Evolutionary conservation across 805 yeast species (phyloP).

Genomic region (Hanseniaspora vineae): DNA sequence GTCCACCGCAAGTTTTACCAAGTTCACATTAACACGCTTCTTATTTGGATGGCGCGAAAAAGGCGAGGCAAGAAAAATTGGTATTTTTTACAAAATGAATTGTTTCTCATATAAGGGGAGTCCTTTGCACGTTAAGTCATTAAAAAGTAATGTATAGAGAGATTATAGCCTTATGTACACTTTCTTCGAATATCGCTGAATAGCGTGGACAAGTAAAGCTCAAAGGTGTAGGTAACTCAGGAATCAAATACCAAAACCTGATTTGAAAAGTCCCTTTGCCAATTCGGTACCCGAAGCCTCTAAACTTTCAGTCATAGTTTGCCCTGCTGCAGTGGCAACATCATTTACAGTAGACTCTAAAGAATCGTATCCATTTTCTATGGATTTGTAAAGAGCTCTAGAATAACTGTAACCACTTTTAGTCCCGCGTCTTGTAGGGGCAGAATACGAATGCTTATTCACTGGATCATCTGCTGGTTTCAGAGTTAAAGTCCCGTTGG

Average conservation of each 20-base stretch:
- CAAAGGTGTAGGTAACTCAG: no score
- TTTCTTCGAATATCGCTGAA: no score
- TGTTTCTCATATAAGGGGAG: no score
- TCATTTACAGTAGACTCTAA: constrained; percentile 44
- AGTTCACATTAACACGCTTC: no score
- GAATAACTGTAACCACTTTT: constrained; percentile 30
- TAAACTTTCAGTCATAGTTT: constrained; percentile 37
- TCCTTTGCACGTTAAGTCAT: no score
- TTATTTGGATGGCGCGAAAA: no score
- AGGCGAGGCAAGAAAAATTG: no score
- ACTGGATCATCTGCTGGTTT: constrained; percentile 10
- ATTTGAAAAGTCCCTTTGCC: constrained; percentile 37
- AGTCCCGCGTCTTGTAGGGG: constrained; percentile 32
- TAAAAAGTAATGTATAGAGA: no score
- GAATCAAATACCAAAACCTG: constrained; percentile 39
- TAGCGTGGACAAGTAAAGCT: no score
- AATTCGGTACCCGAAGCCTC: constrained; percentile 38
- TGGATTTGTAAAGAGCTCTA: constrained; percentile 26
- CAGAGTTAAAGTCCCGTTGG: constrained; percentile 25
- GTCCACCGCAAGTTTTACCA: no score
- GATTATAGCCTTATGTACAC: no score
- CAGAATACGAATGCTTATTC: constrained; percentile 28
- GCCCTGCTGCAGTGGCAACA: constrained; percentile 42
- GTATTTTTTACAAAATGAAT: no score
- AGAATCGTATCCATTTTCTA: constrained; percentile 40